phyloP scores from a whole-genome alignment of 345 rosid genomes.

The Camelina laxa region DNA sequence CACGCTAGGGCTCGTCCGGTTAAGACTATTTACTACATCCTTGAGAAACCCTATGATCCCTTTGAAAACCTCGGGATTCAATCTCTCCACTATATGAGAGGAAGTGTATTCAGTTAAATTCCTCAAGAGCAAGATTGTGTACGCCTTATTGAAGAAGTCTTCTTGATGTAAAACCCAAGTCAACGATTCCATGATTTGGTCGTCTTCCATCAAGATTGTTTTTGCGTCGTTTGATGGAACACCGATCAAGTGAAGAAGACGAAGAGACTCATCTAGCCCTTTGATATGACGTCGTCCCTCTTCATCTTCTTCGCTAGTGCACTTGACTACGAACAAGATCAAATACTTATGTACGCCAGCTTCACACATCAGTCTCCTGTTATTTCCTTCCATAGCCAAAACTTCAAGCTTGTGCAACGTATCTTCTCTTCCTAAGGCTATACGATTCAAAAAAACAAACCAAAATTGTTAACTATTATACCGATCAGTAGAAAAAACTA shows the following conservation, averaged over 20 bases:
- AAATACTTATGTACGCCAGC: constrained; percentile 54
- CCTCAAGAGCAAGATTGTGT: constrained; percentile 51
- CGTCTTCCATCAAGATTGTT: constrained; percentile 42
- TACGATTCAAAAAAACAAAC: background rate
- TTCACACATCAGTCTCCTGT: constrained; percentile 59
- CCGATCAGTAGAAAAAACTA: background rate
- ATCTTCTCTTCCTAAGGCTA: constrained; percentile 33
- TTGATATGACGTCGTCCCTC: constrained; percentile 5
- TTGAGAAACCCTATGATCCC: constrained; percentile 51
- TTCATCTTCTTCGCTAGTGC: constrained; percentile 33
- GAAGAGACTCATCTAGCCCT: constrained; percentile 60
- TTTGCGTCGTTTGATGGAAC: constrained; percentile 48
- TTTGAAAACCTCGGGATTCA: constrained; percentile 53
- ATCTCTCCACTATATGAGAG: constrained; percentile 49
- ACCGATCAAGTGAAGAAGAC: constrained; percentile 50
- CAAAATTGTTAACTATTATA: background rate
- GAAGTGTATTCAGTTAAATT: constrained; percentile 47
- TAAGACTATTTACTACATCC: constrained; percentile 21
- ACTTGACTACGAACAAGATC: constrained; percentile 44
- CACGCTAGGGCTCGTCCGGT: constrained; percentile 28
- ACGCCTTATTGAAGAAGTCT: constrained; percentile 48
- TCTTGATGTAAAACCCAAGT: constrained; percentile 55
- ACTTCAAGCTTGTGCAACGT: constrained; percentile 52
- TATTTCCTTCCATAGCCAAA: constrained; percentile 56
- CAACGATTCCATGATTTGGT: constrained; percentile 51